Conservation (phyloP, 495 filamentous ascomycete species). For the Aspergillus ellipticus region DNA sequence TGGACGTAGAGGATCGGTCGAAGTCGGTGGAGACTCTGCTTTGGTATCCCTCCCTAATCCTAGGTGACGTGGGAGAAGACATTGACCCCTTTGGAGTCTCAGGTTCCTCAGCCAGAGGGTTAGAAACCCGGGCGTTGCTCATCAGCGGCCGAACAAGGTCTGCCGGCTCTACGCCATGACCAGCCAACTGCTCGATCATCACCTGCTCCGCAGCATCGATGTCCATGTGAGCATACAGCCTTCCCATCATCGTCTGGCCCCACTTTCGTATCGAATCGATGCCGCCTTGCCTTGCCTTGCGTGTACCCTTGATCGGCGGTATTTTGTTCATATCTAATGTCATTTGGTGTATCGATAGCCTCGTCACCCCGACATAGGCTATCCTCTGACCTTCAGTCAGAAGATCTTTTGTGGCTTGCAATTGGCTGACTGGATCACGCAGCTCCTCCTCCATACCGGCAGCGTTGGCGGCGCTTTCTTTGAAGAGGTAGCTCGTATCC, state of each 20-base stretch:
- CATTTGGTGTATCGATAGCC: slow-evolving; percentile 77
- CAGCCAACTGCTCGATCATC: slow-evolving; percentile 96
- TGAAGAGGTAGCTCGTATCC: slow-evolving; percentile 94
- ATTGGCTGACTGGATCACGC: slow-evolving; percentile 79
- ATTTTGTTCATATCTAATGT: slow-evolving; percentile 58
- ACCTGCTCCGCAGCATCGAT: slow-evolving; percentile 84
- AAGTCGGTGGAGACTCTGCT: slow-evolving; percentile 28
- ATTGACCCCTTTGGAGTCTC: slow-evolving; percentile 25
- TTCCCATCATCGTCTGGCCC: slow-evolving; percentile 95
- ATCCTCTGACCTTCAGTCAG: slow-evolving; percentile 94
- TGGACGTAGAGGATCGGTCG: slow-evolving; percentile 28
- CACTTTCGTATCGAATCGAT: slow-evolving; percentile 87
- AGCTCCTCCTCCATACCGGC: slow-evolving; percentile 69
- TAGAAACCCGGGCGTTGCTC: slow-evolving; percentile 90
- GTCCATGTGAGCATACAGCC: slow-evolving; percentile 94
- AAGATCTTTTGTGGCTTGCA: slow-evolving; percentile 93
- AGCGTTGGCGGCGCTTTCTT: slow-evolving; percentile 55
- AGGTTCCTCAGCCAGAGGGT: slow-evolving; percentile 68
- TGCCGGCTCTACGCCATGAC: slow-evolving; percentile 79
- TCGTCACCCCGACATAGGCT: slow-evolving; percentile 87
- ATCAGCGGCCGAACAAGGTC: slow-evolving; percentile 85
- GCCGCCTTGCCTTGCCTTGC: slow-evolving; percentile 64
- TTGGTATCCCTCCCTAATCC: slow-evolving; percentile 22
- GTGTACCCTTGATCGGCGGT: slow-evolving; percentile 48
- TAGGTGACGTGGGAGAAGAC: slow-evolving; percentile 29